Evolutionary conservation across 129 eudicot genomes (phyloP), one percentile per base, ranked within the genome.

Genomic region (Escallonia rubra): DNA sequence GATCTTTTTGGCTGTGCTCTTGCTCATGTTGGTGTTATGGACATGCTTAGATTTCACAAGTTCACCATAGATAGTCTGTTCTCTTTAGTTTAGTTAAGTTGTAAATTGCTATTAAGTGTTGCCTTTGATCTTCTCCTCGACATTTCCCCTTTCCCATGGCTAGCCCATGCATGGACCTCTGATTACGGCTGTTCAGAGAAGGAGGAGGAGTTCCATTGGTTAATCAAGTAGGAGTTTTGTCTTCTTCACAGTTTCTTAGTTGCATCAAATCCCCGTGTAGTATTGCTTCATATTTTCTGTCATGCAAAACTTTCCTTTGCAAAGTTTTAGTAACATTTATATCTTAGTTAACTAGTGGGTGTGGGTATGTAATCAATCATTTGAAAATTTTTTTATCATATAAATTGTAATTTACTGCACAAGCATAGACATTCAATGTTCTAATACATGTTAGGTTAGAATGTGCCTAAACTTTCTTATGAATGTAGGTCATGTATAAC

Each of bases 21-120:
- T 72, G 95, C 96, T 66, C 99, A 93, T 73, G 99, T 85, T 59
- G 99, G 99, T 69, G 99, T 93, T 51, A 93, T 93, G 96, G 99
- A 93, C 83, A 93, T 93, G 99, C 88, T 93, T 65, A 80, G 99
- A 64, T 93, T 84, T 66, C 99, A 93, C 71, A 93, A 84, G 83
- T 93, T 93, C 62, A 93, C 96, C 49, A 87, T 93, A 34, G 99
- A 96, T 86, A 83, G 95, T 59, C 51, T 40, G 12, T 12, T 1
- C 42, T 44, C 59, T 50, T 9, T 13, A 39, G 44, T 64, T 44
- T 4, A 0, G n/a, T 34, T 65, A 62, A 43, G 48, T 66, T 69
- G 51, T 48, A 10, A 15, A 12, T 6, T 15, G 63, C 40, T n/a
- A 56, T 41, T 13, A 2, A 55, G 8, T 74, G n/a, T n/a, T 12